Base-by-base conservation (phyloP, 345 rosid genomes). In the Pistacia integerrima region DNA sequence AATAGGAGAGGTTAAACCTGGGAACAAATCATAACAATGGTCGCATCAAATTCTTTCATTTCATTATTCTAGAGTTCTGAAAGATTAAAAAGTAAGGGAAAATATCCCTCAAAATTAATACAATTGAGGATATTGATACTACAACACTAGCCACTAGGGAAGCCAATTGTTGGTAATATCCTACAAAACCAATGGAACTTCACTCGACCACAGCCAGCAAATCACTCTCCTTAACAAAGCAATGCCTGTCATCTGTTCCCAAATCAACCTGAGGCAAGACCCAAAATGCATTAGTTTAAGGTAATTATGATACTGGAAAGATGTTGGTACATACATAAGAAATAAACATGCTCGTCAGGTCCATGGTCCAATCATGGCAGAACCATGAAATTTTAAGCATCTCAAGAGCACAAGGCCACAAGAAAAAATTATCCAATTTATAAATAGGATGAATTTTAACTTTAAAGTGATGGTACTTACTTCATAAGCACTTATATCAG, bases 401-500 rank as follows among this genome's bases (percentile, higher is more conserved):
- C 9, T 5, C 46, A 41, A 41, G 46, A 5, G 46, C 46, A 41
- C 46, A 41, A 41, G 46, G 46, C 46, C 46, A 13, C 57, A 54
- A 54, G 4, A 0, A 54, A 13, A 18, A 54, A 54, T 11, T 12
- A 54, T 54, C 18, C n/a, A 54, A 54, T 54, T 18, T 54, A 51
- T 4, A 14, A 54, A 54, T 54, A 16, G 18, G 57, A 54, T 41
- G 46, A 41, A 41, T 41, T 41, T 5, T 9, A 20, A 1, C 33
- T 46, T 4, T 1, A 20, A 64, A 61, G 28, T 7, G 20, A 36
- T 11, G n/a, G 28, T 6, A 76, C 85, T 68, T 51, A 92, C 99
- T 94, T 91, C 97, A 35, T 91, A 89, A 0, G 98, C 97, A 75
- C 86, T 92, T 63, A 96, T 81, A 54, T 96, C 99, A 0, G 98